phyloP scores from a whole-genome alignment of 139 green algal genomes.

The Chlorella sorokiniana region DNA sequence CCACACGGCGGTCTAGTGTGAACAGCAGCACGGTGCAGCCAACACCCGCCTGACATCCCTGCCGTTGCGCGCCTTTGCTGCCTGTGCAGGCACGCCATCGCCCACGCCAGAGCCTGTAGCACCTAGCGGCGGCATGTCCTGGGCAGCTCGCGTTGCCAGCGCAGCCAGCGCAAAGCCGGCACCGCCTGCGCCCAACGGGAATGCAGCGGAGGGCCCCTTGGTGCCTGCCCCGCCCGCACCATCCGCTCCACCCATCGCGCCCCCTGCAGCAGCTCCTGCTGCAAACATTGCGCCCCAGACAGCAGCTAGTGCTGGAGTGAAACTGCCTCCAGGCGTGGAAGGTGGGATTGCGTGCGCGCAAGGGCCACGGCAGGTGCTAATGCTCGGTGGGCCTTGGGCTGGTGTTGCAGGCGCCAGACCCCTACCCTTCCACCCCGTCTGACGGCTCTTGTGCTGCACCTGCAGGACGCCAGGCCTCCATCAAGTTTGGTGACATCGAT shows the following conservation, averaged over 20 bases:
- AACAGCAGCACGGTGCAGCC: background rate
- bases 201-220: background rate
- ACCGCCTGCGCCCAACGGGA: background rate
- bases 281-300: background rate
- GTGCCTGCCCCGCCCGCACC: background rate
- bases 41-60: background rate
- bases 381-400: background rate
- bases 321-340: constrained; percentile 36
- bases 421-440: background rate
- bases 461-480: constrained; percentile 26
- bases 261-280: background rate
- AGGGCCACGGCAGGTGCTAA: background rate
- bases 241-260: background rate
- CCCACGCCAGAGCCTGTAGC: constrained; percentile 2
- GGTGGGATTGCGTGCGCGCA: background rate
- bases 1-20: too few species aligned
- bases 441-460: background rate
- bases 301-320: constrained; percentile 6
- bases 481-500: constrained; percentile 43
- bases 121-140: constrained; percentile 16
- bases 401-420: background rate
- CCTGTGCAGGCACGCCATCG: constrained; percentile 18
- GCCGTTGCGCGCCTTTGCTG: background rate
- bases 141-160: constrained; percentile 15
- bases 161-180: constrained; percentile 1